A percentile compares a stretch with the other conserved stretches of the same genome.
Evolutionary conservation across 495 filamentous ascomycete genomes (phyloP).

Genomic region (Neurospora sp.): DNA sequence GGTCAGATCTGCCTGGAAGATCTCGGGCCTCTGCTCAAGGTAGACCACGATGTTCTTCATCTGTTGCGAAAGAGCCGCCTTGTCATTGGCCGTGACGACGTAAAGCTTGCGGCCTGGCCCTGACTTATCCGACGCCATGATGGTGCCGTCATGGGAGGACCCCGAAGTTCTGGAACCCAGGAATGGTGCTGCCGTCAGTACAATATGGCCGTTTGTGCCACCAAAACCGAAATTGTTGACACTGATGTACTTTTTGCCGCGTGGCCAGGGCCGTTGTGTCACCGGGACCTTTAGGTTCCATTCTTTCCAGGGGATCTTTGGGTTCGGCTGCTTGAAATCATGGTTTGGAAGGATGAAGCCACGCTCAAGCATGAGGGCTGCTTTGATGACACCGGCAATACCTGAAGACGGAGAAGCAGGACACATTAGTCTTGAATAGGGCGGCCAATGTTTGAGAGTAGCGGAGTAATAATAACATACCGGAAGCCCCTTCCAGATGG

Average conservation of each 20-base stretch:
- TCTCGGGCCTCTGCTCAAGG: slow-evolving; percentile 35
- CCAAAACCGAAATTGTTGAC: slow-evolving; percentile 37
- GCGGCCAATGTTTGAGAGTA: not conserved
- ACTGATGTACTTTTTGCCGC: slow-evolving; percentile 27
- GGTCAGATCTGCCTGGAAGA: slow-evolving; percentile 32
- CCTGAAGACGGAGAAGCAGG: slow-evolving; percentile 18
- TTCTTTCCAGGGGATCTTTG: slow-evolving; percentile 36
- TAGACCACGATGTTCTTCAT: slow-evolving; percentile 38
- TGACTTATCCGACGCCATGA: slow-evolving; percentile 8
- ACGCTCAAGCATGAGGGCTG: slow-evolving; percentile 43
- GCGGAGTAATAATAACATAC: slow-evolving; percentile 3
- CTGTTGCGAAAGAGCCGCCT: slow-evolving; percentile 24
- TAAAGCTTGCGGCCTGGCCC: slow-evolving; percentile 30
- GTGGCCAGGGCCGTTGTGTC: slow-evolving; percentile 25
- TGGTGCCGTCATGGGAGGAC: slow-evolving; percentile 9
- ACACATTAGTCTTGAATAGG: not conserved
- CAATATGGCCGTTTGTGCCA: slow-evolving; percentile 47
- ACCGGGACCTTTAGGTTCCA: slow-evolving; percentile 34
- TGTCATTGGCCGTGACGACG: slow-evolving; percentile 38
- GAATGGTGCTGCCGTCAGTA: slow-evolving; percentile 36
- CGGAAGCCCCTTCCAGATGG: slow-evolving; percentile 43
- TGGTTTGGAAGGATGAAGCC: slow-evolving; percentile 39
- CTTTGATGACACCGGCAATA: slow-evolving; percentile 47
- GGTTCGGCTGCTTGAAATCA: slow-evolving; percentile 43
- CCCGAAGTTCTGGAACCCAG: slow-evolving; percentile 3